These are phyloP conservation scores for Smallanthus sonchifolius DNA, from an alignment of 129 eudicot genomes.

Conservation along the genomic window DNA sequence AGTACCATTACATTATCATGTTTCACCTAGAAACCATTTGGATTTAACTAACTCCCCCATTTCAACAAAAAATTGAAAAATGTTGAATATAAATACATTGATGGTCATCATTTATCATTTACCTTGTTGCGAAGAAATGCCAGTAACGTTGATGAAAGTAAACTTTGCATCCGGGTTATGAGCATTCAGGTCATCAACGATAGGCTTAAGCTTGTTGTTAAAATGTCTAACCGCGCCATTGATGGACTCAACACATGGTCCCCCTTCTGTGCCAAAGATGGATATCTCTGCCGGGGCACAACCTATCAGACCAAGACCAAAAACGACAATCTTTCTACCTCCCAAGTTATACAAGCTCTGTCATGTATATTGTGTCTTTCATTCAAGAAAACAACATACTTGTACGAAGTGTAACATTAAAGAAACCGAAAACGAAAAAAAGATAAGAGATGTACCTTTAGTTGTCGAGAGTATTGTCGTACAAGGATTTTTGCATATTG, in stretches of 20 bases:
- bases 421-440: neutral
- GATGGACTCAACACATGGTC: conserved; percentile 29
- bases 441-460: conserved; percentile 22
- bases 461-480: conserved; percentile 28
- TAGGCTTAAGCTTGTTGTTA: conserved; percentile 31
- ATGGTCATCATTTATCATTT: neutral
- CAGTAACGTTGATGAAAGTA: conserved; percentile 24
- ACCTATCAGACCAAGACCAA: conserved; percentile 40
- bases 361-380: neutral
- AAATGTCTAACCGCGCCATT: conserved; percentile 29
- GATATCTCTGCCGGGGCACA: conserved; percentile 36
- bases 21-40: too few relatives aligned
- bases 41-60: too few relatives aligned
- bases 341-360: conserved; percentile 37
- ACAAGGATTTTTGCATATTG: conserved; percentile 28
- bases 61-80: neutral
- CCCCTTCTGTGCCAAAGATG: neutral
- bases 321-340: conserved; percentile 47
- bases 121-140: conserved; percentile 24
- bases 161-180: conserved; percentile 33
- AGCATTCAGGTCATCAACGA: conserved; percentile 32
- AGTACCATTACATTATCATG: too few relatives aligned
- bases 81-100: neutral
- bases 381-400: neutral
- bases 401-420: neutral